Conservation (phyloP, 805 yeast species). For the Cyberlindnera amylophila region DNA sequence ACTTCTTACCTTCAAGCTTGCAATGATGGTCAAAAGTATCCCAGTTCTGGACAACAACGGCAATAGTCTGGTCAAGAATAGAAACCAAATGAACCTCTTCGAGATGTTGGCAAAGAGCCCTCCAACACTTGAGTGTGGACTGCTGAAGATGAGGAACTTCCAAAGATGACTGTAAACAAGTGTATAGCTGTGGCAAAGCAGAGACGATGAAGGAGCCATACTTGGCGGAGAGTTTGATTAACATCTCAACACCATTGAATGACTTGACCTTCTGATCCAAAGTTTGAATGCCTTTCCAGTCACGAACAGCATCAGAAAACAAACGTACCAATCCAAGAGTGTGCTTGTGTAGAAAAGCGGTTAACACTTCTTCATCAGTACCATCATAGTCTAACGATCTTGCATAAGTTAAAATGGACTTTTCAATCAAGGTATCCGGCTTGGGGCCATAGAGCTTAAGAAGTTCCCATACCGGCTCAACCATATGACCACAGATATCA, state of each 20-base stretch:
- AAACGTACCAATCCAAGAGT: conserved; percentile 73
- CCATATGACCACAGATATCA: conserved; percentile 27
- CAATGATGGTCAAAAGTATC: conserved; percentile 44
- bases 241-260: conserved; percentile 66
- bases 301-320: conserved; percentile 77
- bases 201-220: conserved; percentile 50
- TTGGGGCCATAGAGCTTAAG: conserved; percentile 37
- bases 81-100: conserved; percentile 55
- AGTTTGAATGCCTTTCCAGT: conserved; percentile 66
- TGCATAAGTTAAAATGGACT: conserved; percentile 34
- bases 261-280: conserved; percentile 68
- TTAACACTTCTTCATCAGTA: conserved; percentile 26
- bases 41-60: conserved; percentile 72
- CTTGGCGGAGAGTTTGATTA: conserved; percentile 44
- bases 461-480: conserved; percentile 37
- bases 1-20: conserved; percentile 46
- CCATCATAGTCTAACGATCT: no score
- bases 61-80: conserved; percentile 68
- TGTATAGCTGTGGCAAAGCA: conserved; percentile 79
- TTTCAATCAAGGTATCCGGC: conserved; percentile 17
- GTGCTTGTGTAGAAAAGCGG: conserved; percentile 47
- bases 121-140: conserved; percentile 67
- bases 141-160: conserved; percentile 57
- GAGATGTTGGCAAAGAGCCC: conserved; percentile 52
- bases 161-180: conserved; percentile 78